Evolutionary conservation across 495 filamentous ascomycete species (phyloP).

Genomic region (Hyaloscypha finlandica): DNA sequence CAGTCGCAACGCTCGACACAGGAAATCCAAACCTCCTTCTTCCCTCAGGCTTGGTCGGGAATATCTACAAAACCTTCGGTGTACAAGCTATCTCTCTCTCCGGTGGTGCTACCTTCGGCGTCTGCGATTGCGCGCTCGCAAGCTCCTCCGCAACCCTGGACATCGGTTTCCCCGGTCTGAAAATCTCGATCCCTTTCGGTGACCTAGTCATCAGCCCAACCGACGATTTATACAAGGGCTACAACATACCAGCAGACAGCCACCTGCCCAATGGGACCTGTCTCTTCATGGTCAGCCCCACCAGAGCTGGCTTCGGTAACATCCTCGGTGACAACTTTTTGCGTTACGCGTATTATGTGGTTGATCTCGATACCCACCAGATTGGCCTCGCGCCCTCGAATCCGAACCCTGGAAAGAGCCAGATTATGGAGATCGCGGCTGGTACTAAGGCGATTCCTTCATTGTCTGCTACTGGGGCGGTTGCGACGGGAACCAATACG

Average conservation of each 20-base stretch:
- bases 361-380: conserved; percentile 1
- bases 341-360: background rate
- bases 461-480: background rate
- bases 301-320: background rate
- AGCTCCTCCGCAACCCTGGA: background rate
- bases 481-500: background rate
- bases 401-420: background rate
- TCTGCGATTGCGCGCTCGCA: background rate
- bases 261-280: background rate
- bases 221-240: background rate
- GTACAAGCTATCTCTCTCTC: background rate
- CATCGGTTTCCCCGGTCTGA: background rate
- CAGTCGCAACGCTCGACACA: background rate
- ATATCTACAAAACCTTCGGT: background rate
- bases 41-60: background rate
- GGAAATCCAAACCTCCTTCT: background rate
- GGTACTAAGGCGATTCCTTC: background rate
- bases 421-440: conserved; percentile 7
- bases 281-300: conserved; percentile 6
- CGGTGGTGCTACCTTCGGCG: background rate
- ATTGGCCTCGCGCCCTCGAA: conserved; percentile 2
- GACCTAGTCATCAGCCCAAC: background rate
- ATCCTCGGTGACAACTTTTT: conserved; percentile 1
- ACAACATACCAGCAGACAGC: too few relatives aligned
- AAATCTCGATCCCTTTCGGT: background rate